Percentiles rank a stretch among this genome's conserved stretches.
Evolutionary conservation across 129 eudicot species (phyloP).

Genomic region (Ambrosia artemisiifolia): DNA sequence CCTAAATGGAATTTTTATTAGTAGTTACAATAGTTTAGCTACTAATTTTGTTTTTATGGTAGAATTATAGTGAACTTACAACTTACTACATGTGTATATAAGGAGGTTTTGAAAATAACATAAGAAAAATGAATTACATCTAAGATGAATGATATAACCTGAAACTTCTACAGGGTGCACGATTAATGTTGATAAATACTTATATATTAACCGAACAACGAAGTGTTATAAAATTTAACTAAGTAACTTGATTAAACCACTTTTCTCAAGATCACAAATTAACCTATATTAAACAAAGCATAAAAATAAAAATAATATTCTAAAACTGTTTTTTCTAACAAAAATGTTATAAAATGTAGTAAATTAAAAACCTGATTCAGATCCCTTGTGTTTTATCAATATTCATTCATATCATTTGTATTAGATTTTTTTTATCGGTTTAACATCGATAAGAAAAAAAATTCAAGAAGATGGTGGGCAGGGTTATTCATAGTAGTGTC

Average conservation of each 20-base stretch:
- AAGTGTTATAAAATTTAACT: not conserved
- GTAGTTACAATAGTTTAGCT: constrained; percentile 20
- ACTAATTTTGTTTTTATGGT: constrained; percentile 10
- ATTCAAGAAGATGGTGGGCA: too few species aligned
- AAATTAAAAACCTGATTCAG: too few species aligned
- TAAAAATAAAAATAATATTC: too few species aligned
- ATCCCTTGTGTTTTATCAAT: not conserved
- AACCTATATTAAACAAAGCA: too few species aligned
- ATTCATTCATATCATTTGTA: not conserved
- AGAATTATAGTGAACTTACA: constrained; percentile 4
- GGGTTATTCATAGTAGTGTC: too few species aligned
- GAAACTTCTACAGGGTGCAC: not conserved
- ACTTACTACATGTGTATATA: not conserved
- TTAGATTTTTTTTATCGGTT: not conserved
- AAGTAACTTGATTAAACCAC: not conserved
- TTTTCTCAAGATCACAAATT: too few species aligned
- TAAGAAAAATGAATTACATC: not conserved
- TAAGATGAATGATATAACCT: not conserved
- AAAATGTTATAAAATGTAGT: too few species aligned
- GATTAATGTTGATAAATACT: not conserved
- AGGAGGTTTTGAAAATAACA: not conserved
- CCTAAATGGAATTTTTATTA: constrained; percentile 84
- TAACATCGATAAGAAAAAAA: not conserved
- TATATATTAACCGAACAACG: not conserved
- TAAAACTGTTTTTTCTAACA: too few species aligned